Conservation (phyloP, 176 grass and related monocot species). For the Hyparrhenia diplandra region DNA sequence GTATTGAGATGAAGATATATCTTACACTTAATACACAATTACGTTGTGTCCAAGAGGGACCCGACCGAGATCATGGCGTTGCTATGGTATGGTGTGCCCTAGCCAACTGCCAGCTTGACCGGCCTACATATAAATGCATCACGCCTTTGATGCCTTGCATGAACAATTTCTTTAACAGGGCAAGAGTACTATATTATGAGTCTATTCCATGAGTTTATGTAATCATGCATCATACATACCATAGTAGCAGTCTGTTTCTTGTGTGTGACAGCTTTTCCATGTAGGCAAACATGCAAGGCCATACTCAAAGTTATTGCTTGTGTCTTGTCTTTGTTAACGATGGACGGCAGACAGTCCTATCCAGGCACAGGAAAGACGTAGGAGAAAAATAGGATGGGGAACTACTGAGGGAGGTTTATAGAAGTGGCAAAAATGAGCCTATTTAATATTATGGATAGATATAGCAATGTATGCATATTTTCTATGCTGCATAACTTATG, state of each 20-base stretch:
- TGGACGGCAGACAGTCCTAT: not conserved
- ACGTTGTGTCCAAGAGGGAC: not conserved
- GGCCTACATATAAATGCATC: not conserved
- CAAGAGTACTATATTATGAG: not conserved
- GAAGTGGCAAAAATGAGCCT: not conserved
- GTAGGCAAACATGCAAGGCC: not conserved
- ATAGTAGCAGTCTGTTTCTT: not conserved
- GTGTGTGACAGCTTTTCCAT: not conserved
- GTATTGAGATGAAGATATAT: too few relatives aligned
- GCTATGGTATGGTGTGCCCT: not conserved
- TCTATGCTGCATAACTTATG: not conserved
- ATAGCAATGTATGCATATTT: not conserved
- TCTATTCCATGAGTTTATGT: not conserved
- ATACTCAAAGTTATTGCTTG: too few relatives aligned
- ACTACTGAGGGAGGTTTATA: not conserved
- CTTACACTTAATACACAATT: too few relatives aligned
- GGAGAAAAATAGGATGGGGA: not conserved
- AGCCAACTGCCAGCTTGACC: not conserved
- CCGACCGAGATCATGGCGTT: not conserved
- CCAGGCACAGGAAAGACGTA: not conserved
- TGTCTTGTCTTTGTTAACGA: too few relatives aligned
- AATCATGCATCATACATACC: not conserved
- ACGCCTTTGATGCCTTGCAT: not conserved
- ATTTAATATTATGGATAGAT: not conserved
- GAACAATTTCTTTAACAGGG: not conserved